Conservation (phyloP, 768 basidiomycete genomes). For the Strobilomyces echinocephalus region DNA sequence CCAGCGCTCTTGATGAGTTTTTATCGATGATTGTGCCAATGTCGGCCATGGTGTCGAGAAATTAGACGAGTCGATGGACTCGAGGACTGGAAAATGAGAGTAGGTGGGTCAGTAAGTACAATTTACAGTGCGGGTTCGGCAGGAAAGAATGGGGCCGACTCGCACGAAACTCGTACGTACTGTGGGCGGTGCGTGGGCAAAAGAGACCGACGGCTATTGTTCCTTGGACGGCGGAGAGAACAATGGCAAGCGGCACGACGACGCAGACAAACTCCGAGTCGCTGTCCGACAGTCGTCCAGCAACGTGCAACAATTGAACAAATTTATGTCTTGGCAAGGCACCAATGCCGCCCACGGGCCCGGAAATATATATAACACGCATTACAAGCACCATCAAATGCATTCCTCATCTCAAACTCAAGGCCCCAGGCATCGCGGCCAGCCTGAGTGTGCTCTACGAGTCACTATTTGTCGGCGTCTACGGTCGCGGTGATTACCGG, state of each 20-base stretch:
- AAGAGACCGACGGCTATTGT: not conserved
- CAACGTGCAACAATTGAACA: not conserved
- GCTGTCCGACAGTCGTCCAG: not conserved
- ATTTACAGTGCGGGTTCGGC: no score
- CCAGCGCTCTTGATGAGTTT: conserved; percentile 54
- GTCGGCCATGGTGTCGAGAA: conserved; percentile 27
- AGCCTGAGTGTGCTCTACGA: no score
- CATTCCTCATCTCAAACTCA: not conserved
- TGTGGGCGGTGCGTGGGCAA: not conserved
- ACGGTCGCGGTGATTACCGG: not conserved
- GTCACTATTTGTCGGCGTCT: no score
- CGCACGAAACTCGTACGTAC: not conserved
- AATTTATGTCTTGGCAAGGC: not conserved
- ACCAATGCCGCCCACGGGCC: not conserved
- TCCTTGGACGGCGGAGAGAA: not conserved
- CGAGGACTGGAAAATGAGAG: conserved; percentile 17
- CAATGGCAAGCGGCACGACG: no score
- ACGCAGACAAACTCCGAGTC: no score
- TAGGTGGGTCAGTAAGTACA: conserved; percentile 12
- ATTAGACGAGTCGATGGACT: conserved; percentile 17
- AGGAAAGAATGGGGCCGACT: not conserved
- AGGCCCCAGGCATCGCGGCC: not conserved
- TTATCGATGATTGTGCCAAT: conserved; percentile 31
- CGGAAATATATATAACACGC: not conserved
- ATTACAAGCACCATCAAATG: no score